Conservation (phyloP, 371 early-diverging fungal species). For the Mycotypha africana region DNA sequence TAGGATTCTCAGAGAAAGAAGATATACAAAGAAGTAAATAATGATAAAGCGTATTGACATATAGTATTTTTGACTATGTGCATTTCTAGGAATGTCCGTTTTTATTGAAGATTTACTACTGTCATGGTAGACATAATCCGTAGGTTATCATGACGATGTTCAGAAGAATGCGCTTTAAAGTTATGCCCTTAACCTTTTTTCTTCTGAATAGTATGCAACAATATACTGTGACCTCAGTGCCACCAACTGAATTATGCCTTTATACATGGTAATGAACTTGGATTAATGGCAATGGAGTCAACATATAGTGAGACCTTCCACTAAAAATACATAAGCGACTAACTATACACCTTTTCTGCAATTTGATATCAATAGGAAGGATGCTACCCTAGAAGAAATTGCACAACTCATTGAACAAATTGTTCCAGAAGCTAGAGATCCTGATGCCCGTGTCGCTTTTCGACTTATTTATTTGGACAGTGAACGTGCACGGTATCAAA, state of each 20-base stretch:
- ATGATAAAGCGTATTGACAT: background rate
- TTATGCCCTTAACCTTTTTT: too few relatives aligned
- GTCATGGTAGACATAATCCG: slow-evolving; percentile 42
- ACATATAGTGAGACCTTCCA: background rate
- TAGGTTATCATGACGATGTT: slow-evolving; percentile 9
- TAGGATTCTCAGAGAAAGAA: too few relatives aligned
- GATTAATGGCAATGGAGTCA: background rate
- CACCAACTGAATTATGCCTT: slow-evolving; percentile 48
- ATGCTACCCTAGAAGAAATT: slow-evolving; percentile 63
- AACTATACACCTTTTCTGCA: background rate
- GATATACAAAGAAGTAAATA: too few relatives aligned
- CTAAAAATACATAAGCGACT: background rate
- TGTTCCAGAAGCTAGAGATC: slow-evolving; percentile 44
- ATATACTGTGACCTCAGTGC: slow-evolving; percentile 36
- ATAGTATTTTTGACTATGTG: background rate
- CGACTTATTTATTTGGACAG: slow-evolving; percentile 47
- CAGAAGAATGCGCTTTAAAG: background rate
- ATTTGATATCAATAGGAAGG: slow-evolving; percentile 41
- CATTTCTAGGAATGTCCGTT: slow-evolving; percentile 54
- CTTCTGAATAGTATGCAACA: slow-evolving; percentile 27
- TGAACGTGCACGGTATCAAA: slow-evolving; percentile 30
- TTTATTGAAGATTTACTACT: slow-evolving; percentile 49
- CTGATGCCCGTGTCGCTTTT: slow-evolving; percentile 52
- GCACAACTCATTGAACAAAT: slow-evolving; percentile 52
- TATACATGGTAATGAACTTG: slow-evolving; percentile 58